Evolutionary conservation across 495 filamentous ascomycete genomes (phyloP).

Genomic region (Friedmanniomyces simplex): DNA sequence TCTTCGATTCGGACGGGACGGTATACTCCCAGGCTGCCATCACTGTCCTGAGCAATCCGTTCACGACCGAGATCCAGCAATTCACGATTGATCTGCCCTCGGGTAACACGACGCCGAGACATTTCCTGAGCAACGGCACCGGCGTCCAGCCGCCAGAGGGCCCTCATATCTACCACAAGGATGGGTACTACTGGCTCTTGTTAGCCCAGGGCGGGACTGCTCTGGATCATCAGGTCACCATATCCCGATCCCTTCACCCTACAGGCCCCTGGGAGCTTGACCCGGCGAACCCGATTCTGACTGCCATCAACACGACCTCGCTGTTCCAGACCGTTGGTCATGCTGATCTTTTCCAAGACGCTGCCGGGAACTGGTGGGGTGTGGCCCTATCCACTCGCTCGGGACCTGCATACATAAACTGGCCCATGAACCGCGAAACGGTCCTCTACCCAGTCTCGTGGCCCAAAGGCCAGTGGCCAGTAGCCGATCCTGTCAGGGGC

Average conservation of each 20-base stretch:
- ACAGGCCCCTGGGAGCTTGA: slow-evolving; percentile 46
- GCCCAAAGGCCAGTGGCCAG: slow-evolving; percentile 35
- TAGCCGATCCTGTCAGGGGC: slow-evolving; percentile 37
- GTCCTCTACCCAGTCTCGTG: slow-evolving; percentile 45
- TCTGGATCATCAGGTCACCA: slow-evolving; percentile 43
- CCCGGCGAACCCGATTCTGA: neutral
- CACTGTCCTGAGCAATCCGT: neutral
- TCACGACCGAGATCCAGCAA: slow-evolving; percentile 27
- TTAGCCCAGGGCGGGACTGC: slow-evolving; percentile 55
- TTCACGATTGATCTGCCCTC: slow-evolving; percentile 37
- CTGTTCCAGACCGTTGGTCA: slow-evolving; percentile 47
- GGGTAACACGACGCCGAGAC: slow-evolving; percentile 29
- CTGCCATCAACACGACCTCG: slow-evolving; percentile 3
- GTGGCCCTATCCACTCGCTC: slow-evolving; percentile 39
- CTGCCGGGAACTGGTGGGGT: slow-evolving; percentile 44
- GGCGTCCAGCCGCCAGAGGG: slow-evolving; percentile 47
- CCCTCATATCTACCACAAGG: slow-evolving; percentile 49
- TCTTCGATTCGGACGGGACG: neutral
- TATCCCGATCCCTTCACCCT: slow-evolving; percentile 43
- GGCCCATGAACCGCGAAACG: slow-evolving; percentile 52
- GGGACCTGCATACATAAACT: slow-evolving; percentile 32
- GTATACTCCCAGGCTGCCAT: neutral
- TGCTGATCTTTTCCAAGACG: slow-evolving; percentile 45
- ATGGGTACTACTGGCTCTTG: slow-evolving; percentile 49
- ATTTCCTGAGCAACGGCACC: slow-evolving; percentile 46